phyloP scores from a whole-genome alignment of 495 filamentous ascomycete species.

The Umbilicaria muhlenbergii region DNA sequence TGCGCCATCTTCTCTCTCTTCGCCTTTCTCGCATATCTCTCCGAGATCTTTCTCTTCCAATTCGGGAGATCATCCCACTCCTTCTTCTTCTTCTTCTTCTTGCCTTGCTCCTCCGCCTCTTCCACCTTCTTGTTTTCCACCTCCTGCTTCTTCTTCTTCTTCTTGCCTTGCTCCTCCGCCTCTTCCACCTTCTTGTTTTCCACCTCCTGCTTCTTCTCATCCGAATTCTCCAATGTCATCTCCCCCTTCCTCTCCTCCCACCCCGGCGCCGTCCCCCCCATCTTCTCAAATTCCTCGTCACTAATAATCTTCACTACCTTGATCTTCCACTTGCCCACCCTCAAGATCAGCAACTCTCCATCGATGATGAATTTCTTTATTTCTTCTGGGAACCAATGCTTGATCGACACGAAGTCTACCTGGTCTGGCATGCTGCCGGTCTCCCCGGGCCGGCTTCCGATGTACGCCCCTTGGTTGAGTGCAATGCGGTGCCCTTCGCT shows the following conservation, averaged over 20 bases:
- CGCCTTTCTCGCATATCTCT: no score
- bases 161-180: no score
- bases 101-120: no score
- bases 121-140: no score
- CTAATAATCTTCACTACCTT: constrained; percentile 54
- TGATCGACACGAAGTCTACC: constrained; percentile 47
- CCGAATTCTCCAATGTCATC: neutral
- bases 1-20: no score
- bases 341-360: constrained; percentile 47
- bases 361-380: constrained; percentile 48
- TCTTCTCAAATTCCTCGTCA: constrained; percentile 47
- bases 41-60: no score
- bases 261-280: constrained; percentile 27
- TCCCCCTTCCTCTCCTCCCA: constrained; percentile 17
- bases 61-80: no score
- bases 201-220: no score
- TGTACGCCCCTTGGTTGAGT: constrained; percentile 40
- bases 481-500: constrained; percentile 53
- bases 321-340: constrained; percentile 69
- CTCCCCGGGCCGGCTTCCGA: constrained; percentile 44
- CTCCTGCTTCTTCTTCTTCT: no score
- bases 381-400: constrained; percentile 38
- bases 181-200: no score
- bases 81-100: no score
- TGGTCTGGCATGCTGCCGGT: constrained; percentile 35